Evolutionary conservation across 106 monocot genomes (phyloP), one percentile per base, ranked within the genome.

Genomic region (Xerophyta viscosa): DNA sequence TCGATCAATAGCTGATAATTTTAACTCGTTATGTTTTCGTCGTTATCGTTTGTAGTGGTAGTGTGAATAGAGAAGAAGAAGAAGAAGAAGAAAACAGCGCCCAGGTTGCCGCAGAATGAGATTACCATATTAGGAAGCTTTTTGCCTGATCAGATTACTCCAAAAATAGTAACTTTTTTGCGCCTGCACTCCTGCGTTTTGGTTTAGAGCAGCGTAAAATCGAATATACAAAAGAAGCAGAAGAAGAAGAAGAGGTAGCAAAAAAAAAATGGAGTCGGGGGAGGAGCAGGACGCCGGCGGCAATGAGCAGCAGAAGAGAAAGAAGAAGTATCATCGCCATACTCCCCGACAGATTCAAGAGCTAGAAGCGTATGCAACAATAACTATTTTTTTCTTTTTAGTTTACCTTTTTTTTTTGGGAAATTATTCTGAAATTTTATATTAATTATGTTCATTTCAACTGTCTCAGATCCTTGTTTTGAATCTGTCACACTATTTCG

Each of bases 341-440:
- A 84, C 84, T 4, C 74, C 74, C 8, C 45, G 60, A 18, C 84
- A 84, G 70, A 84, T 84, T 66, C 84, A 84, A 49, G 66, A 78
- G 52, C 78, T 84, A 1, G 94, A 94, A 69, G 54, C 69, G 93
- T 93, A 87, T 51, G 67, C n/a, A n/a, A n/a, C n/a, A n/a, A 11
- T 30, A 10, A 24, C 48, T 25, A 4, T 37, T 62, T 20, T 61
- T 24, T 30, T 20, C 10, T 11, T 39, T 33, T 31, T 46, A 0
- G 8, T 24, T 9, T 28, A 8, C 70, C 24, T 20, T 37, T 49
- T 15, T 20, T 41, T 29, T 13, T 46, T 59, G 20, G 3, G 18
- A 26, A 3, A n/a, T 59, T 20, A 31, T 51, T 13, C 47, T 60
- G 48, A 2, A 19, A 29, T 30, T 20, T 37, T 31, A 12, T 37